Conservation (phyloP, 441 rosid species). For the Corymbia calophylla region DNA sequence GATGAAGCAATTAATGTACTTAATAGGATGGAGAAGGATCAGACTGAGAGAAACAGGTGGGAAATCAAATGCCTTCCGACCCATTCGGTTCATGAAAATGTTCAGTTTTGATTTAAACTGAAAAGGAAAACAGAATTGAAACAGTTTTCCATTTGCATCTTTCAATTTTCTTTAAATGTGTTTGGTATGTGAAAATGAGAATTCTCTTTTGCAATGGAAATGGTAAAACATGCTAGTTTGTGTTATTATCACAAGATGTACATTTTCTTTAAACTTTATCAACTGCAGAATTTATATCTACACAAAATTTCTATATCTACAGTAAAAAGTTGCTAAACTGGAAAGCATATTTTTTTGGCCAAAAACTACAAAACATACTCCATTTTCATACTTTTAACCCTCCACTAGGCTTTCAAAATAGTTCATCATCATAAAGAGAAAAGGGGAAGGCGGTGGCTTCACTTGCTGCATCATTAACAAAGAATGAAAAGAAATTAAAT, state of each 20-base stretch:
- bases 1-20: not conserved
- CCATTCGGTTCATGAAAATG: not conserved
- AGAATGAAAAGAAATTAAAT: not conserved
- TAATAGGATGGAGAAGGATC: not conserved
- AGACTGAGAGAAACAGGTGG: not conserved
- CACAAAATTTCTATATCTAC: not conserved
- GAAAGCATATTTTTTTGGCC: not conserved
- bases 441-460: not conserved
- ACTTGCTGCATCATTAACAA: not conserved
- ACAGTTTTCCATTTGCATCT: not conserved
- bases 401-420: not conserved
- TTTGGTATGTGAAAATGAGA: not conserved
- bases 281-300: not conserved
- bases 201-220: not conserved
- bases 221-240: not conserved
- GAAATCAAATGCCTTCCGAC: not conserved
- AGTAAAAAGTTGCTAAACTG: not conserved
- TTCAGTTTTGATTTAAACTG: not conserved
- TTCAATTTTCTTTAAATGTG: not conserved
- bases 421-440: not conserved
- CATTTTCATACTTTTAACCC: not conserved
- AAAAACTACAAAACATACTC: not conserved
- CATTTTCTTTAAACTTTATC: not conserved
- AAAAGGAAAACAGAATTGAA: not conserved
- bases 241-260: not conserved